Conservation (phyloP, 352 stramenopile species). For the Pythium aquatile region DNA sequence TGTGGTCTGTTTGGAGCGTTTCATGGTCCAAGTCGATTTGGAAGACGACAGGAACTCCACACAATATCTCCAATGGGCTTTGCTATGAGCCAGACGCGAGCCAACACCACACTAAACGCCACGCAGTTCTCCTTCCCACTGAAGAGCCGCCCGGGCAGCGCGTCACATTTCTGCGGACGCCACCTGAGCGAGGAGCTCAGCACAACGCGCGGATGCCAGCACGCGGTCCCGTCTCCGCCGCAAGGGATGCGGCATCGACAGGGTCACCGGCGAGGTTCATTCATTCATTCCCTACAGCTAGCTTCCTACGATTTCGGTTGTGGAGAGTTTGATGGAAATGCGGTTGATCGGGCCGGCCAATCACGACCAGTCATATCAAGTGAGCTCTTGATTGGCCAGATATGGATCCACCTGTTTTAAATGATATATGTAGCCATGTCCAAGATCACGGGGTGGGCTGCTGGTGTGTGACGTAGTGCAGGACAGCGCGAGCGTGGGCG, state of each 20-base stretch:
- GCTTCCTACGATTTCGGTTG: no score
- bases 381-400: constrained; percentile 6
- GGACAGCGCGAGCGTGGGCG: constrained; percentile 35
- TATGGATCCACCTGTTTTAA: not conserved
- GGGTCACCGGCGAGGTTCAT: not conserved
- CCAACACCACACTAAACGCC: not conserved
- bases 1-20: constrained; percentile 58
- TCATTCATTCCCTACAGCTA: no score
- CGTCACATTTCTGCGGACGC: constrained; percentile 44
- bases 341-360: not conserved
- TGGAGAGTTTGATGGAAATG: no score
- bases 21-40: constrained; percentile 61
- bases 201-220: not conserved
- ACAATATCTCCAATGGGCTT: constrained; percentile 48
- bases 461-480: constrained; percentile 20
- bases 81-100: constrained; percentile 37
- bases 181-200: not conserved
- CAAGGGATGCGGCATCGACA: constrained; percentile 4
- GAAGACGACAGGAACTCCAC: constrained; percentile 76
- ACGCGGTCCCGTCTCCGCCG: constrained; percentile 9
- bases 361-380: not conserved
- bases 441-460: not conserved
- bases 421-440: constrained; percentile 8
- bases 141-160: constrained; percentile 21
- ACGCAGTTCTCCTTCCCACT: constrained; percentile 14